phyloP scores from a whole-genome alignment of 495 filamentous ascomycete species.

The Lichina pygmaea region DNA sequence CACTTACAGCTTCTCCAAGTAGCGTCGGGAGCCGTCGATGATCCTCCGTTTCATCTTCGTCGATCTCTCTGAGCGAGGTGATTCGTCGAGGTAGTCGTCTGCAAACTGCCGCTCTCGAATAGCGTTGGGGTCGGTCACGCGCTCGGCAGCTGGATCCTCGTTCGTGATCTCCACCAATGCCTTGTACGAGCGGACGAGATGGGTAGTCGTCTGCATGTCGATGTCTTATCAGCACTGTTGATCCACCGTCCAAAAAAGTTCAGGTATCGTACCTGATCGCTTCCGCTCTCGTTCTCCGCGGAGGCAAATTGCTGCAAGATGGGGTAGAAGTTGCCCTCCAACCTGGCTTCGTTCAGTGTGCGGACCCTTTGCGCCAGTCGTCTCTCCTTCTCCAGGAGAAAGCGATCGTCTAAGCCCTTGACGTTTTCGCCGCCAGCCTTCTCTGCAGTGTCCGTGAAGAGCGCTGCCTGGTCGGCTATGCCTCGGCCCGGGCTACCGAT shows the following conservation, averaged over 20 bases:
- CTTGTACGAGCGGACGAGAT: slow-evolving; percentile 51
- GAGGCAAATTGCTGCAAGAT: slow-evolving; percentile 43
- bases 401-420: slow-evolving; percentile 31
- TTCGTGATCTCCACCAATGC: slow-evolving; percentile 47
- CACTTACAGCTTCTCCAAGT: slow-evolving; percentile 36
- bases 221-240: neutral
- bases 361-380: slow-evolving; percentile 51
- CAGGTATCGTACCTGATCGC: slow-evolving; percentile 21
- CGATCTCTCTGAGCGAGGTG: slow-evolving; percentile 28
- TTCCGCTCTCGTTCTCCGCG: slow-evolving; percentile 38
- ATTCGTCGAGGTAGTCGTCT: slow-evolving; percentile 42
- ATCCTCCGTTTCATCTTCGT: slow-evolving; percentile 44
- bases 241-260: neutral
- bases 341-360: slow-evolving; percentile 41
- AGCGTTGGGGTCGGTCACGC: slow-evolving; percentile 22
- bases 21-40: slow-evolving; percentile 45
- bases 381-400: slow-evolving; percentile 52
- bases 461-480: slow-evolving; percentile 14
- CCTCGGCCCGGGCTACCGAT: slow-evolving; percentile 49
- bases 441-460: slow-evolving; percentile 42
- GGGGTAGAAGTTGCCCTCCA: slow-evolving; percentile 35
- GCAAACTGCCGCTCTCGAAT: slow-evolving; percentile 55
- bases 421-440: slow-evolving; percentile 23
- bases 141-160: slow-evolving; percentile 29
- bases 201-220: slow-evolving; percentile 10